Percentiles rank a stretch among this genome's conserved stretches.
Evolutionary conservation across 305 asterid genomes (phyloP).

Genomic region (Fraxinus sp.): DNA sequence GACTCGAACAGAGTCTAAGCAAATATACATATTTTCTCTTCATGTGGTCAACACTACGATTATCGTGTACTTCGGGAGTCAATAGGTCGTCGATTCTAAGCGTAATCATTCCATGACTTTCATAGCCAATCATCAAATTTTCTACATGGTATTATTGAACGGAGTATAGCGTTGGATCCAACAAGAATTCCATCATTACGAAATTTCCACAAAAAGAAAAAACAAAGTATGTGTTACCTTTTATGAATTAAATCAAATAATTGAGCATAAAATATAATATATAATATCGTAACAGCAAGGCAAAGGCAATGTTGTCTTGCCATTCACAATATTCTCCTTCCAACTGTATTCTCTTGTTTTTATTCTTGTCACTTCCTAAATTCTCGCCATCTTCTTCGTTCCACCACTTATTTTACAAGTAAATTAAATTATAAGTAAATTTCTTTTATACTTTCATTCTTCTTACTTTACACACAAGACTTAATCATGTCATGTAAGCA

Average conservation of each 20-base stretch:
- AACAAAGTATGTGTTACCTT: not conserved
- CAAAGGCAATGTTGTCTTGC: not conserved
- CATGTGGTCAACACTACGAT: not conserved
- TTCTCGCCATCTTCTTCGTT: not conserved
- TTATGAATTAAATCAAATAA: not conserved
- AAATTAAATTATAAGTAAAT: not conserved
- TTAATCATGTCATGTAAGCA: not conserved
- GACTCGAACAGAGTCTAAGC: too few species aligned
- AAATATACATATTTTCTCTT: not conserved
- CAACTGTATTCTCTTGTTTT: constrained; percentile 44
- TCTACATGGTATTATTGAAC: not conserved
- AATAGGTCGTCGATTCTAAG: not conserved
- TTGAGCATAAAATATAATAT: not conserved
- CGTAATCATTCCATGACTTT: not conserved
- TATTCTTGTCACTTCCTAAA: constrained; percentile 26
- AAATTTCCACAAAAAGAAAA: not conserved
- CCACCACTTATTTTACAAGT: not conserved
- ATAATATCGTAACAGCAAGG: not conserved
- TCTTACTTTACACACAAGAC: not conserved
- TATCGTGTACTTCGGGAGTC: not conserved
- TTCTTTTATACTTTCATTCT: not conserved
- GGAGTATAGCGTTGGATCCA: not conserved
- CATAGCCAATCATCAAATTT: not conserved
- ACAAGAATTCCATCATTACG: not conserved
- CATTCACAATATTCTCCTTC: constrained; percentile 50